Evolutionary conservation across 345 rosid species (phyloP).

Genomic region (Stellera chamaejasme): DNA sequence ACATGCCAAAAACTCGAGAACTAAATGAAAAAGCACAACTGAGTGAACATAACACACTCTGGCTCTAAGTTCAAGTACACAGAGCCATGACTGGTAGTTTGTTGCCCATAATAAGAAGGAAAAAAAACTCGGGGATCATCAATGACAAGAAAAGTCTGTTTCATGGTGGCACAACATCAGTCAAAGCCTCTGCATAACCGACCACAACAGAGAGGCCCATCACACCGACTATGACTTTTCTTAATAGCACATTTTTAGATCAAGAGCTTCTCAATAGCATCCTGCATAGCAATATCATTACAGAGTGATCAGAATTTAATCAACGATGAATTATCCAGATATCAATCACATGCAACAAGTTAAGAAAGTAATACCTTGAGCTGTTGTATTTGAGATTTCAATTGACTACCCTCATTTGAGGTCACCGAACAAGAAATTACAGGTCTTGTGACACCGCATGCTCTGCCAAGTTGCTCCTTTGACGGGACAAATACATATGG

Average conservation of each 20-base stretch:
- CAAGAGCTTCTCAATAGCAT: constrained; percentile 92
- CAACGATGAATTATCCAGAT: not conserved
- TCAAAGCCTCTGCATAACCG: constrained; percentile 52
- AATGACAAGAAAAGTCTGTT: not conserved
- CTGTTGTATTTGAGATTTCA: constrained; percentile 78
- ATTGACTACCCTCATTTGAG: constrained; percentile 74
- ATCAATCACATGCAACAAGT: not conserved
- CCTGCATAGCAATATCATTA: constrained; percentile 34
- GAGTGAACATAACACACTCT: no score
- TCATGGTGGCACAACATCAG: constrained; percentile 34
- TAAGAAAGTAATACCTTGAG: constrained; percentile 48
- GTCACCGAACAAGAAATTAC: constrained; percentile 91
- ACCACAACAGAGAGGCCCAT: constrained; percentile 62
- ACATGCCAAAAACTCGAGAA: no score
- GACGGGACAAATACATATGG: constrained; percentile 98
- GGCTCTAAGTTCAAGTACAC: no score
- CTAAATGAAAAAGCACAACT: no score
- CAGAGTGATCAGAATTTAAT: not conserved
- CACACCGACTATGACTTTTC: constrained; percentile 53
- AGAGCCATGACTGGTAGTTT: no score
- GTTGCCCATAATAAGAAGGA: no score
- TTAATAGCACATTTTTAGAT: constrained; percentile 26
- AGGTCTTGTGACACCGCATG: constrained; percentile 94
- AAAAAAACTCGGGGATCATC: no score
- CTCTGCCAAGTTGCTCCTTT: constrained; percentile 93